A percentile compares a stretch with the other conserved stretches of the same genome.
phyloP scores from a whole-genome alignment of 2,329 filamentous ascomycete genomes.

The Diplodia seriata region DNA sequence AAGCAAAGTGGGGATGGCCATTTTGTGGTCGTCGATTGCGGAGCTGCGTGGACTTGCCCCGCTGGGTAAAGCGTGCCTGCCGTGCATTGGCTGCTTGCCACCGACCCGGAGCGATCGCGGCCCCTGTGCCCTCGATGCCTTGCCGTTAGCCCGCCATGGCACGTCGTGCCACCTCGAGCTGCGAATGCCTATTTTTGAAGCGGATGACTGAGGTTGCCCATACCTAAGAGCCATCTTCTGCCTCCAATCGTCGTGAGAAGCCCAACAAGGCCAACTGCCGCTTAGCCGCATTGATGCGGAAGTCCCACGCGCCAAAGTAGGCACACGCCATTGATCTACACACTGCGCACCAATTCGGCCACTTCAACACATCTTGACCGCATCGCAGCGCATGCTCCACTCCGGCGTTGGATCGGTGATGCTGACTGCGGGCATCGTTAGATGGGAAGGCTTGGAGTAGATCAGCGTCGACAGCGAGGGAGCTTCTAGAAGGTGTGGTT shows the following conservation, averaged over 20 bases:
- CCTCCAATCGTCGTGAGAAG: background rate
- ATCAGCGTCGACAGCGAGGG: background rate
- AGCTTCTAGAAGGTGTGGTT: background rate
- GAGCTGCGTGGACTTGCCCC: constrained; percentile 27
- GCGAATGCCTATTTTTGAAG: no score
- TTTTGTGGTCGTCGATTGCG: constrained; percentile 24
- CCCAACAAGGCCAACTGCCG: background rate
- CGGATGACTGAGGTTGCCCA: no score
- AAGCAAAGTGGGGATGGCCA: constrained; percentile 32
- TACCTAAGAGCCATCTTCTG: background rate
- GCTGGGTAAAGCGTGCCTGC: background rate
- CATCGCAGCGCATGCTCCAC: background rate
- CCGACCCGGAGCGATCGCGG: background rate
- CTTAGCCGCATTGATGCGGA: background rate
- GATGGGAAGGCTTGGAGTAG: background rate
- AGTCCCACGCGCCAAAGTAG: background rate
- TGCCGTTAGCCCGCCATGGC: background rate
- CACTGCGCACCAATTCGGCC: background rate
- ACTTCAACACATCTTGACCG: background rate
- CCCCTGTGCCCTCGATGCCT: background rate
- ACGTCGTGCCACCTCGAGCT: background rate
- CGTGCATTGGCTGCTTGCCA: constrained; percentile 16
- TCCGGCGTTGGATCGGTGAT: background rate
- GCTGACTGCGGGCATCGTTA: background rate
- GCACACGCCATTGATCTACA: background rate